phyloP scores from a whole-genome alignment of 805 yeast species.

The Barnettozyma vustinii region DNA sequence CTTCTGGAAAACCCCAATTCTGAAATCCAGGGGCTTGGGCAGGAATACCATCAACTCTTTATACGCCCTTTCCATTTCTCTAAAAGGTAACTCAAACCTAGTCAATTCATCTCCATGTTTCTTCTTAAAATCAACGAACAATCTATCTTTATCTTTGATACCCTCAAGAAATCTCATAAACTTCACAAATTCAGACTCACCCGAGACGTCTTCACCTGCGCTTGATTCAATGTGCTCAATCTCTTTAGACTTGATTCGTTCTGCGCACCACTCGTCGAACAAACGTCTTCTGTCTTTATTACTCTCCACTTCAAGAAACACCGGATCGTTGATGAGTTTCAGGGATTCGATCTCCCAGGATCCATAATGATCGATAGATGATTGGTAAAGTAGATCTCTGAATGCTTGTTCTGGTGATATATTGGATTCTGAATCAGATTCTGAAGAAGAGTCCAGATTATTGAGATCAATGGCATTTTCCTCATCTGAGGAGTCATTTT shows the following conservation, averaged over 20 bases:
- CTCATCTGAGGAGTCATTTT: slow-evolving; percentile 17
- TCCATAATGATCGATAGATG: slow-evolving; percentile 37
- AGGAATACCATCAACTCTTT: slow-evolving; percentile 27
- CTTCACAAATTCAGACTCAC: slow-evolving; percentile 14
- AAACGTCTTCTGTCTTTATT: slow-evolving; percentile 32
- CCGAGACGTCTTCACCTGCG: too few relatives aligned
- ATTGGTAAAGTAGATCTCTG: slow-evolving; percentile 29
- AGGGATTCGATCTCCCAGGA: slow-evolving; percentile 43
- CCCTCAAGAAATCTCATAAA: slow-evolving; percentile 27
- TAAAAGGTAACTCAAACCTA: slow-evolving; percentile 25
- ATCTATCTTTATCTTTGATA: slow-evolving; percentile 21
- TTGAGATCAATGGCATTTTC: slow-evolving; percentile 22
- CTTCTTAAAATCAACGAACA: slow-evolving; percentile 37
- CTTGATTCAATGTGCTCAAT: too few relatives aligned
- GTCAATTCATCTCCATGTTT: slow-evolving; percentile 26
- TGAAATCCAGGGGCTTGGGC: slow-evolving; percentile 16
- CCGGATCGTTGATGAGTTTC: slow-evolving; percentile 37
- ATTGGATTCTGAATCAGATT: not conserved
- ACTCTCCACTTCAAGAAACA: slow-evolving; percentile 31
- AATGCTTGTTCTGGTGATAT: slow-evolving; percentile 20
- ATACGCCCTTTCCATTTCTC: slow-evolving; percentile 33
- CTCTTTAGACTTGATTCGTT: not conserved
- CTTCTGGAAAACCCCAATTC: slow-evolving; percentile 14
- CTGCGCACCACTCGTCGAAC: slow-evolving; percentile 43
- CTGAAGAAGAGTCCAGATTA: slow-evolving; percentile 17